Evolutionary conservation across 2,329 filamentous ascomycete species (phyloP), one percentile per base, ranked within the genome.

Genomic region (Fusarium multiceps): DNA sequence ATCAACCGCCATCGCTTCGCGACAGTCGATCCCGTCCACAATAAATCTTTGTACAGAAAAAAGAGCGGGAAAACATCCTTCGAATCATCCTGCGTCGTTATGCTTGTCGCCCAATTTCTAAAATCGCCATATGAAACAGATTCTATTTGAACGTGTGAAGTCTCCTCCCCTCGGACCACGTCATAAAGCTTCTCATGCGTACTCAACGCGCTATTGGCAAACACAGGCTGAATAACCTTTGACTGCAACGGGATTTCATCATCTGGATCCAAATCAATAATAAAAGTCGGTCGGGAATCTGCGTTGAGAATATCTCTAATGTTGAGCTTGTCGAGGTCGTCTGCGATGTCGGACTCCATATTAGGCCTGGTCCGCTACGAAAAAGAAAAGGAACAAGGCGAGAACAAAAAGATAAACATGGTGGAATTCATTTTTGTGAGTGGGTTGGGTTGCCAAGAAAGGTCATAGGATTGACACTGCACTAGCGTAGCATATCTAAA

Each of bases 221-320:
- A 81, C n/a, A 81, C 72, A 13, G 79, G 79, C 2, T 61, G 51
- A 16, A 81, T 75, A n/a, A 59, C 45, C 10, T 61, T 66, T 25
- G 69, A 42, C 18, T 63, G 66, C n/a, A 74, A 68, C 0, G 63
- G 55, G 1, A 56, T 51, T 11, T 73, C 71, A 6, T 63, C 56
- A 30, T 81, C 79, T 1, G 79, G 79, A 50, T 81, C 79, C 9
- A 81, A 77, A 40, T 81, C 79, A 8, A 81, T 70, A 28, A 80
- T 72, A 63, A 81, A 80, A 14, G 79, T 80, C 4, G 79, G 79
- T 10, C 79, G 77, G 1, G 79, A 79, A 51, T 81, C 79, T 30
- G 78, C 77, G 32, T 80, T 75, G 16, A 81, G 72, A 30, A 81
- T 58, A n/a, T 80, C 78, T 49, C 90, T 84, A 12, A 86, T 88